These are phyloP conservation scores for Coniochaeta hoffmannii DNA, from an alignment of 2,329 filamentous ascomycete species.

Conservation along the genomic window DNA sequence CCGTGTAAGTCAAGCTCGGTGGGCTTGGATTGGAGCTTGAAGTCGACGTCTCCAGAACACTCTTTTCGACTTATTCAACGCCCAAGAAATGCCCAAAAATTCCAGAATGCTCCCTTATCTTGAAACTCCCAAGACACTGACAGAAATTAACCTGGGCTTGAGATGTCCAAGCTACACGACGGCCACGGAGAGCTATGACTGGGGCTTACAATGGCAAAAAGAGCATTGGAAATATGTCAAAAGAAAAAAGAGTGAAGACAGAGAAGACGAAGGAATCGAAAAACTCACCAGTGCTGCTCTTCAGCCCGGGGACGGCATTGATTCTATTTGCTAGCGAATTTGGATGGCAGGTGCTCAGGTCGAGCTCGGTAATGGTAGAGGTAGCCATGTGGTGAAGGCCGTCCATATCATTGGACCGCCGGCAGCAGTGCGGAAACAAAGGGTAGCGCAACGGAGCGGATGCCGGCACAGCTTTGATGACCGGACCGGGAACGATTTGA, in stretches of 20 bases:
- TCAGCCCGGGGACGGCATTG: slow-evolving; percentile 49
- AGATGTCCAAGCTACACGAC: background rate
- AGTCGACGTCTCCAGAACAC: background rate
- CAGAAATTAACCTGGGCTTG: background rate
- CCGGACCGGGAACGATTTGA: background rate
- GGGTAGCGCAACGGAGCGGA: background rate
- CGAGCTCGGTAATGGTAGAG: slow-evolving; percentile 36
- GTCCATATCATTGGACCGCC: slow-evolving; percentile 25
- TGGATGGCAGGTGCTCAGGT: slow-evolving; percentile 38
- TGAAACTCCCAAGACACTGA: background rate
- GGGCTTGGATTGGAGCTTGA: background rate
- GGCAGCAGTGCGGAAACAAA: background rate
- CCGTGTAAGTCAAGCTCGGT: background rate
- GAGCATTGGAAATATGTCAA: background rate
- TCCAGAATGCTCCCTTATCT: background rate
- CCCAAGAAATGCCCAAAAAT: no score
- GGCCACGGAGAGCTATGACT: background rate
- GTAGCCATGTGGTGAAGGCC: slow-evolving; percentile 25
- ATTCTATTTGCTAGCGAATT: slow-evolving; percentile 45
- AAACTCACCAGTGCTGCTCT: slow-evolving; percentile 52
- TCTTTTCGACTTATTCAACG: no score
- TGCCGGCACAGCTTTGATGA: background rate
- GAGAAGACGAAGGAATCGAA: background rate
- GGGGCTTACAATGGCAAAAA: background rate
- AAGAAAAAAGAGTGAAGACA: slow-evolving; percentile 5